A percentile compares a stretch with the other conserved stretches of the same genome.
Conservation (phyloP, 129 eudicot genomes). For the Daucus carota region DH1_v3.0 NC_030384.2:40754501-40755000, state of each 20-base stretch:
- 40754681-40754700: slow-evolving; percentile 67
- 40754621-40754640: slow-evolving; percentile 61
- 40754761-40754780: slow-evolving; percentile 54
- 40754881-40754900: no score
- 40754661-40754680: slow-evolving; percentile 77
- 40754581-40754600: slow-evolving; percentile 84
- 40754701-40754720: slow-evolving; percentile 73
- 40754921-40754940: neutral
- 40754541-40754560: slow-evolving; percentile 61
- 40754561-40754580: slow-evolving; percentile 68
- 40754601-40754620: slow-evolving; percentile 97
- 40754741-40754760: slow-evolving; percentile 76
- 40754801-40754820: no score
- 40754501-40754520: slow-evolving; percentile 91
- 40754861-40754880: neutral
- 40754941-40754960: no score
- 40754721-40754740: slow-evolving; percentile 96
- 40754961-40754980: no score
- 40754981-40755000: no score
- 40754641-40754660: slow-evolving; percentile 52
- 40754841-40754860: neutral
- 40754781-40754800: slow-evolving; percentile 43
- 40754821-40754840: no score
- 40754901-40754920: no score
- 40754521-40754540: slow-evolving; percentile 57